Evolutionary conservation across 306 rosid species (phyloP), one percentile per base, ranked within the genome.

Genomic region (Senna tora): DNA sequence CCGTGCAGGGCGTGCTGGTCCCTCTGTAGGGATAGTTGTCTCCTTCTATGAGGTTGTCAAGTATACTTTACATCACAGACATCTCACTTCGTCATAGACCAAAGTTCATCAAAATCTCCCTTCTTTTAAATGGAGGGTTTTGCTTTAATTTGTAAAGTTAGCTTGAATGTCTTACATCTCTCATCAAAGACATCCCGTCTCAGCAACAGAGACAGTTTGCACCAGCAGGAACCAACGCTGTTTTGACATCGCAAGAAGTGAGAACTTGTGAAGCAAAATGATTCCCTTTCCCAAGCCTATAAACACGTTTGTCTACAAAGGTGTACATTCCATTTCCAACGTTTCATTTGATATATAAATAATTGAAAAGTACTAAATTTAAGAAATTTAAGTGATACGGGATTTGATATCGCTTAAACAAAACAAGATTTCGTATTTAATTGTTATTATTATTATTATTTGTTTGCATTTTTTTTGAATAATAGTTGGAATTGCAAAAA

Each of bases 21-120:
- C 99, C 52, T 91, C 99, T 0, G 97, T 91, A 19, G 96, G 97
- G 49, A 91, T 94, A 67, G 99, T 94, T 33, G 88, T 94, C 76
- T 94, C 99, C 17, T 87, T 84, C 71, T 94, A 94, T 6, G 97
- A 94, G 76, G 93, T 89, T 56, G 95, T 91, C 65, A 94, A 94
- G 79, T 82, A 91, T 74, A 83, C 79, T 68, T 67, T 91, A 61
- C 72, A 89, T 65, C 75, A 60, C 19, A 69, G 83, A 66, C 84
- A 68, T 72, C 78, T 15, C 54, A 72, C 65, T 52, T 77, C 81
- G 81, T 69, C 73, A 71, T 81, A 77, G 55, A 41, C 71, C 15
- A 15, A 67, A 38, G n/a, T n/a, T n/a, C n/a, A n/a, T n/a, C n/a
- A n/a, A n/a, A n/a, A n/a, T n/a, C n/a, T n/a, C n/a, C n/a, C n/a